Percentiles rank a stretch among this genome's conserved stretches.
Conservation (phyloP, 2,329 filamentous ascomycete species). For the Pseudocercospora vitis region DNA sequence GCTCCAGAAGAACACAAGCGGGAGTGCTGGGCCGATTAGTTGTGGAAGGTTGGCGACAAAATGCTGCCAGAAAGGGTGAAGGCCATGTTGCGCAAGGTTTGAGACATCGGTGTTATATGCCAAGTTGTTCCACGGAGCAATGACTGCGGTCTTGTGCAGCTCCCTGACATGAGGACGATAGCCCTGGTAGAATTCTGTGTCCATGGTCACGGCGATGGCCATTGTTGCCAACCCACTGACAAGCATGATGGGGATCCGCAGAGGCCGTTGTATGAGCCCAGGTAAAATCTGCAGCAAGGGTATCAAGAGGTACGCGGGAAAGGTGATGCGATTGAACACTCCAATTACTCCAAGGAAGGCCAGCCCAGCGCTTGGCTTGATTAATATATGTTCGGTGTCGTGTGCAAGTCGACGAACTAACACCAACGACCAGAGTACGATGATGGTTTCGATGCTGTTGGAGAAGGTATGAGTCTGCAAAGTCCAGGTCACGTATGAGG, state of each 20-base stretch:
- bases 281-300: slow-evolving; percentile 81
- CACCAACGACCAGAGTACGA: slow-evolving; percentile 90
- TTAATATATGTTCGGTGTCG: slow-evolving; percentile 73
- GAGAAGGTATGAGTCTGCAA: slow-evolving; percentile 98
- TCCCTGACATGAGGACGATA: slow-evolving; percentile 67
- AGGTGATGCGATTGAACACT: slow-evolving; percentile 94
- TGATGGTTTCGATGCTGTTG: slow-evolving; percentile 91
- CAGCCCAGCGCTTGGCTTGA: slow-evolving; percentile 73
- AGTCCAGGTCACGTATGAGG: slow-evolving; percentile 98
- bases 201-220: slow-evolving; percentile 72
- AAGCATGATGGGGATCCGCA: slow-evolving; percentile 53
- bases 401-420: slow-evolving; percentile 82
- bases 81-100: slow-evolving; percentile 55
- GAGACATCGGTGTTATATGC: slow-evolving; percentile 50
- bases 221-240: slow-evolving; percentile 68
- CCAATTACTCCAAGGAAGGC: slow-evolving; percentile 82
- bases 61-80: slow-evolving; percentile 56
- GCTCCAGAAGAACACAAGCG: slow-evolving; percentile 49
- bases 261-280: slow-evolving; percentile 72
- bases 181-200: slow-evolving; percentile 80
- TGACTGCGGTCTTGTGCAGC: slow-evolving; percentile 56
- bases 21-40: slow-evolving; percentile 54
- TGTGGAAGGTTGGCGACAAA: slow-evolving; percentile 54
- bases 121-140: slow-evolving; percentile 56
- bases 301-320: slow-evolving; percentile 86